Conservation (phyloP, 495 filamentous ascomycete genomes). For the Podospora pseudopauciseta region DNA sequence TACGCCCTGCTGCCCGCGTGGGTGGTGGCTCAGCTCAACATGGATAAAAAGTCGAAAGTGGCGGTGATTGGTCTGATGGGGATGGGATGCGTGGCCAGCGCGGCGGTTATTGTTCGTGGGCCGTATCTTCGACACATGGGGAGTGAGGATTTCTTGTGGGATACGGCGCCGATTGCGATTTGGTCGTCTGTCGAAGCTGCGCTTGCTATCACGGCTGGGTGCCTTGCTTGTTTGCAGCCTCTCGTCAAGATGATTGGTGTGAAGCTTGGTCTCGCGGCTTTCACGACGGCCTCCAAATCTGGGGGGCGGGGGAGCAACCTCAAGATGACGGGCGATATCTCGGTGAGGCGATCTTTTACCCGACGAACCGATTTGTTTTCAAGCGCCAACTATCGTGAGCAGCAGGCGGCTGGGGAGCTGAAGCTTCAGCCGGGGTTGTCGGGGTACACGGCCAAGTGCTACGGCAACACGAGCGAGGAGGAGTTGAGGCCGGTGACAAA, state of each 20-base stretch:
- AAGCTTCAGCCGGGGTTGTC: background rate
- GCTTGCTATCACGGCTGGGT: conserved; percentile 34
- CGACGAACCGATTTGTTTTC: background rate
- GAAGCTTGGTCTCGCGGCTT: conserved; percentile 3
- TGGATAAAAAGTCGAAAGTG: conserved; percentile 23
- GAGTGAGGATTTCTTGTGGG: conserved; percentile 26
- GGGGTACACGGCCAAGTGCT: conserved; percentile 1
- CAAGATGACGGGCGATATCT: background rate
- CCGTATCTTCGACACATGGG: conserved; percentile 23
- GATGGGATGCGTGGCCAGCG: conserved; percentile 30
- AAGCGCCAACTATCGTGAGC: background rate
- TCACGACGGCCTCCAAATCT: background rate
- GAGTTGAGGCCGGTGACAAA: background rate
- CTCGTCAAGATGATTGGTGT: conserved; percentile 16
- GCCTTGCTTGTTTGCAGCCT: conserved; percentile 31
- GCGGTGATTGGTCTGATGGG: conserved; percentile 20
- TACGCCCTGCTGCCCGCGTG: conserved; percentile 35
- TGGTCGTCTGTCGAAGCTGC: conserved; percentile 34
- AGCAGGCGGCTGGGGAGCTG: background rate
- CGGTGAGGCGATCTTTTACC: conserved; percentile 1
- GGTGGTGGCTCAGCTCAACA: conserved; percentile 29
- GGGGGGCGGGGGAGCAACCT: background rate
- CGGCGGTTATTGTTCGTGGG: conserved; percentile 28
- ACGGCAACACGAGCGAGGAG: conserved; percentile 1
- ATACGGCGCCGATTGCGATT: conserved; percentile 30